phyloP scores from a whole-genome alignment of 768 basidiomycete genomes.

The Boletus eberwhitei region DNA sequence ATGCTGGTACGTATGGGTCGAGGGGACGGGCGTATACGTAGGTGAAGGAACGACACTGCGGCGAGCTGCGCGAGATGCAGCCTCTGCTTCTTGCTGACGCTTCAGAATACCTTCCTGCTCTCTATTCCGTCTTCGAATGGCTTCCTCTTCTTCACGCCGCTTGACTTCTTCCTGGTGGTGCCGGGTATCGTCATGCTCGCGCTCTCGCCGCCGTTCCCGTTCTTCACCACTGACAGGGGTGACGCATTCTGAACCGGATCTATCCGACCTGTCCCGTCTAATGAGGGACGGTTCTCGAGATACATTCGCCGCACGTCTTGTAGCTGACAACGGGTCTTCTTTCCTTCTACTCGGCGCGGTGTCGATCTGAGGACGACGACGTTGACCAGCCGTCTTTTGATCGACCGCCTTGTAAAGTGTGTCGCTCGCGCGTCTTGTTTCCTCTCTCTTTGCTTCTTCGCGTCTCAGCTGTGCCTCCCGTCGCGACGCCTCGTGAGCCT shows the following conservation, averaged over 20 bases:
- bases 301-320: conserved; percentile 24
- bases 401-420: conserved; percentile 31
- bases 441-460: conserved; percentile 37
- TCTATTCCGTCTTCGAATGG: conserved; percentile 40
- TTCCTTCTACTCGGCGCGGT: conserved; percentile 27
- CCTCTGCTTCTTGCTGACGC: conserved; percentile 60
- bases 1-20: conserved; percentile 35
- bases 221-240: conserved; percentile 29
- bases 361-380: conserved; percentile 28
- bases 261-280: conserved; percentile 22
- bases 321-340: conserved; percentile 28
- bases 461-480: conserved; percentile 31
- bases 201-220: conserved; percentile 25
- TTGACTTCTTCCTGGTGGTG: conserved; percentile 44
- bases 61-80: conserved; percentile 44
- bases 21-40: conserved; percentile 27
- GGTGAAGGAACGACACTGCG: conserved; percentile 32
- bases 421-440: conserved; percentile 32
- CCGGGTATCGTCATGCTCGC: conserved; percentile 29
- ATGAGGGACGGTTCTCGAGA: conserved; percentile 26
- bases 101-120: conserved; percentile 57
- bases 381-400: conserved; percentile 15
- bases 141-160: conserved; percentile 46
- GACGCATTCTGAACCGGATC: conserved; percentile 23
- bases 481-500: conserved; percentile 31